phyloP scores from a whole-genome alignment of 176 grass and related monocot species.

The Tillandsia leiboldiana region DNA sequence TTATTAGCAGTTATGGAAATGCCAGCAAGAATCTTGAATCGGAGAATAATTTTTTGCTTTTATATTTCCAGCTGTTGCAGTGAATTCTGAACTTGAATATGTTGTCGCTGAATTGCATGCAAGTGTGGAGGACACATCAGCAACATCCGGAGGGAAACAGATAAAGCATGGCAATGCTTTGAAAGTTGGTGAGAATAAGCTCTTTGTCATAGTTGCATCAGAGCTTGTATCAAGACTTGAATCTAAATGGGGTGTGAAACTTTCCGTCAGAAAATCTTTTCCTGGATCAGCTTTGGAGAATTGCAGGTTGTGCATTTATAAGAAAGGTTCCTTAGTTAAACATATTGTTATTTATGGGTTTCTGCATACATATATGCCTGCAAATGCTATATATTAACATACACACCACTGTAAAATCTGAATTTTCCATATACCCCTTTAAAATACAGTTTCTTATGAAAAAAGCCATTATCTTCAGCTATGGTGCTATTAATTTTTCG shows the following conservation, averaged over 20 bases:
- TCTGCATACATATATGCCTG: no score
- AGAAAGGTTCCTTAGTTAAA: no score
- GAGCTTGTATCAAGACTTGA: slow-evolving; percentile 78
- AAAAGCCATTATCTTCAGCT: no score
- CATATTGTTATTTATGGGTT: no score
- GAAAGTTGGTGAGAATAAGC: slow-evolving; percentile 36
- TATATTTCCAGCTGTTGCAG: slow-evolving; percentile 66
- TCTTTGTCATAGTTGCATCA: slow-evolving; percentile 63
- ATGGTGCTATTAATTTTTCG: no score
- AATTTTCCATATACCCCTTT: no score
- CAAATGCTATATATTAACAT: background rate
- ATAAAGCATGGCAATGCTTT: slow-evolving; percentile 55
- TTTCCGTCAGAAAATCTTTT: slow-evolving; percentile 59
- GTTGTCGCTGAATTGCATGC: slow-evolving; percentile 57
- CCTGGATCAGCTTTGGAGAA: slow-evolving; percentile 76
- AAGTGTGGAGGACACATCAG: slow-evolving; percentile 26
- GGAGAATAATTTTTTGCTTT: slow-evolving; percentile 15
- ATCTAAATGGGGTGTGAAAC: slow-evolving; percentile 78
- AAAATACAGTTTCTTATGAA: no score
- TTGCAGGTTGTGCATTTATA: slow-evolving; percentile 45
- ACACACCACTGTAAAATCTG: background rate
- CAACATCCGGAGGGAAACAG: slow-evolving; percentile 37
- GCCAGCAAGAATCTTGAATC: background rate
- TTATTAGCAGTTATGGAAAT: no score
- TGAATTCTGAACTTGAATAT: slow-evolving; percentile 77